Percentiles rank a stretch among this genome's conserved stretches.
Conservation (phyloP, 2,329 filamentous ascomycete species). For the Bertia moriformis region DNA sequence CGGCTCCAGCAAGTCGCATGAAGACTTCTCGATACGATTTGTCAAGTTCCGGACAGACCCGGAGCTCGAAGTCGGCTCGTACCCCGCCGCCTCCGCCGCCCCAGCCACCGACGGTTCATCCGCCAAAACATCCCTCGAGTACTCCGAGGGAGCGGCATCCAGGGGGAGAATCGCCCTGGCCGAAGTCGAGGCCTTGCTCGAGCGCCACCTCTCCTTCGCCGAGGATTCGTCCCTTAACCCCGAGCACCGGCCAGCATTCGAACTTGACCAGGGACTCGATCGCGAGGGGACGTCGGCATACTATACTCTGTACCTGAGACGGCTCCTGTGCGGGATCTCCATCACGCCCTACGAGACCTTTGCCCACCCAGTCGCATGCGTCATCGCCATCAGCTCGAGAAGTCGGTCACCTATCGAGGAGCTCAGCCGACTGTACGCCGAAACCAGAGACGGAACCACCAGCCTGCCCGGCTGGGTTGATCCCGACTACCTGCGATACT, state of each 20-base stretch:
- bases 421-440: constrained; percentile 67
- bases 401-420: constrained; percentile 76
- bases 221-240: constrained; percentile 38
- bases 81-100: constrained; percentile 27
- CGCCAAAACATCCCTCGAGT: too few relatives aligned
- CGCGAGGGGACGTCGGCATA: constrained; percentile 58
- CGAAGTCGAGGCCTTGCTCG: constrained; percentile 68
- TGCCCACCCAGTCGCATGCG: constrained; percentile 80
- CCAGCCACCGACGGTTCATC: neutral
- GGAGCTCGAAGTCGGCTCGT: constrained; percentile 38
- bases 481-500: constrained; percentile 85
- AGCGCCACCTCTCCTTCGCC: constrained; percentile 63
- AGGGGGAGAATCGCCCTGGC: too few relatives aligned
- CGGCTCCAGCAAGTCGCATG: constrained; percentile 67
- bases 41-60: constrained; percentile 57
- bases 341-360: constrained; percentile 82
- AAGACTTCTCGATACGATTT: constrained; percentile 84
- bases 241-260: too few relatives aligned
- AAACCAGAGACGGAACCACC: constrained; percentile 65
- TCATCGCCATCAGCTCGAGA: constrained; percentile 87
- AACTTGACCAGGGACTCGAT: constrained; percentile 25
- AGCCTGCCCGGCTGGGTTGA: constrained; percentile 74
- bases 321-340: constrained; percentile 66
- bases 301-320: constrained; percentile 71
- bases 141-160: too few relatives aligned